Percentiles rank a stretch among this genome's conserved stretches.
These are phyloP conservation scores for Fusarium tupiense DNA, from an alignment of 2,329 filamentous ascomycete species.

Conservation along the genomic window DNA sequence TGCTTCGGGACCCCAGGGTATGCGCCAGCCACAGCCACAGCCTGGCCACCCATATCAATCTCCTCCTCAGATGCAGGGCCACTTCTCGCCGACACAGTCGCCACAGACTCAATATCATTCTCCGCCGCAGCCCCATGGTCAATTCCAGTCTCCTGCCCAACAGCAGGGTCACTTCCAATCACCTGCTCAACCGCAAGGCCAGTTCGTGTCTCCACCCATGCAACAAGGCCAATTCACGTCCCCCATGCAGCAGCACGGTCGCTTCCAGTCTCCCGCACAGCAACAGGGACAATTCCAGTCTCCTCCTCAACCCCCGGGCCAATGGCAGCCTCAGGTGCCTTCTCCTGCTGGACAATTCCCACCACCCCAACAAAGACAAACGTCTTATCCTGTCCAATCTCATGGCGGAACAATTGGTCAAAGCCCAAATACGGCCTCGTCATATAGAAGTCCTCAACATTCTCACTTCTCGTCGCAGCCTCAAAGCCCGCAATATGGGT, in stretches of 20 bases:
- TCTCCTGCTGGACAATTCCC: conserved; percentile 48
- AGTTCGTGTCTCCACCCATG: not conserved
- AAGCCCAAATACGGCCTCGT: conserved; percentile 31
- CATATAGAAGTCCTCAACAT: conserved; percentile 21
- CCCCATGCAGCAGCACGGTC: conserved; percentile 6
- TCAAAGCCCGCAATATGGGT: conserved; percentile 12
- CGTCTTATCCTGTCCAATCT: conserved; percentile 51
- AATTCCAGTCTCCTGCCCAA: not conserved
- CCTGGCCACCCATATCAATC: conserved; percentile 15
- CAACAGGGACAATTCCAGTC: conserved; percentile 20
- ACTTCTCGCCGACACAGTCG: not conserved
- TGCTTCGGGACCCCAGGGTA: conserved; percentile 4
- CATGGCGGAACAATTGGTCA: conserved; percentile 49
- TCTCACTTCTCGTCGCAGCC: conserved; percentile 17
- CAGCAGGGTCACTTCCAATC: conserved; percentile 7
- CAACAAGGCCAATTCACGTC: conserved; percentile 7
- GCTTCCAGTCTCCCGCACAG: conserved; percentile 5
- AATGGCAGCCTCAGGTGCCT: conserved; percentile 26
- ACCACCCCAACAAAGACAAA: conserved; percentile 50
- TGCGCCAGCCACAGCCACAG: conserved; percentile 15
- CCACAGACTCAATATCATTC: not conserved
- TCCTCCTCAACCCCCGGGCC: conserved; percentile 13
- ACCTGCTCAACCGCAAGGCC: conserved; percentile 1
- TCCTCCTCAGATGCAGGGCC: conserved; percentile 10
- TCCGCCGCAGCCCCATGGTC: not conserved